Conservation (phyloP, 441 rosid genomes). For the Omphalea diandra region DNA sequence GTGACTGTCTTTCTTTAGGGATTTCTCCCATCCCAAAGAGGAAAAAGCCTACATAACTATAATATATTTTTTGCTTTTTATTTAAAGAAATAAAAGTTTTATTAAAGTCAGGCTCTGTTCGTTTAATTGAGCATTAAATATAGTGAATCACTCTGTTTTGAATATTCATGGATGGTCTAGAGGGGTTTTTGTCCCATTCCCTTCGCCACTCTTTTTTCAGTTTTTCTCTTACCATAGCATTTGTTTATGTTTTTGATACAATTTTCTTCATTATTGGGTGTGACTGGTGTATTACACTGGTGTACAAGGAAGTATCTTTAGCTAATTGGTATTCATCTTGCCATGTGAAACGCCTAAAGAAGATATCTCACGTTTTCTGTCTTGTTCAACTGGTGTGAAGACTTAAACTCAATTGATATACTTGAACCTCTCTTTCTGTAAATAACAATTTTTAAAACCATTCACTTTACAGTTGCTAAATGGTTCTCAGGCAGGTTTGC, state of each 20-base stretch:
- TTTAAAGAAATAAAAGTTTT: background rate
- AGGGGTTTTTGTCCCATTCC: background rate
- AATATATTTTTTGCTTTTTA: background rate
- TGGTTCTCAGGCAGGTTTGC: too few species aligned
- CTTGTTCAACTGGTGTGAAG: background rate
- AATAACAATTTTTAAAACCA: background rate
- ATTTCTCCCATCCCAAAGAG: too few species aligned
- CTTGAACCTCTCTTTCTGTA: background rate
- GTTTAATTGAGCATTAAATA: too few species aligned
- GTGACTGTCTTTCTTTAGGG: conserved; percentile 32
- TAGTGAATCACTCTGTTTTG: background rate
- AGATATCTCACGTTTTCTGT: background rate
- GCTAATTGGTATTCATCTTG: background rate
- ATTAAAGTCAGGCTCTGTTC: too few species aligned
- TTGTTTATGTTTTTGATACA: background rate
- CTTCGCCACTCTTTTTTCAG: too few species aligned
- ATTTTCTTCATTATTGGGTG: background rate
- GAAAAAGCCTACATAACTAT: background rate
- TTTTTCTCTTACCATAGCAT: background rate
- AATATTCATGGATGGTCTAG: background rate
- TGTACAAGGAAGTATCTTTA: background rate
- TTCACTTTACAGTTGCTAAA: background rate
- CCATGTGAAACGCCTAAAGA: background rate
- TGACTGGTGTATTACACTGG: background rate
- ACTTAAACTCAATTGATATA: background rate